Base-by-base conservation (phyloP, 176 grass and related monocot species). In the Chloris gayana region DNA sequence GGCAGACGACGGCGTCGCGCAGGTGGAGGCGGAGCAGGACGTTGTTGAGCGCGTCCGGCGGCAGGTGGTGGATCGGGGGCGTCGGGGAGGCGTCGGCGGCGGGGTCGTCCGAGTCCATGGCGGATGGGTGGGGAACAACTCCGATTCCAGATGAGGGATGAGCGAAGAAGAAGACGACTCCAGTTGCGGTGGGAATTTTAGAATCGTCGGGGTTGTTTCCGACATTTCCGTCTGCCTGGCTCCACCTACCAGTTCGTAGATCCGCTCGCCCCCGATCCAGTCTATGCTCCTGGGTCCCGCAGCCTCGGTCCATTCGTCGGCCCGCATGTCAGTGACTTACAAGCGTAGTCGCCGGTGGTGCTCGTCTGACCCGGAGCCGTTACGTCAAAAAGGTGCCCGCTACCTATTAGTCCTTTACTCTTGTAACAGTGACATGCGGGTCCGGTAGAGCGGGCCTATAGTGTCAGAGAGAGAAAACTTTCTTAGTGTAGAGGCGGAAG, bases 11-110 rank as follows among this genome's bases (percentile, higher is more conserved):
- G 30, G 90, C 97, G 74, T 99, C 90, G 41, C 86, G 91, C 4
- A 99, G 82, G 7, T 83, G 62, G 14, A 99, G 88, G 30, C 97
- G 97, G 42, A 92, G 88, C 10, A 99, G 82, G 10, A 99, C 85
- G 87, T 96, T 96, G 64, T 85, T 88, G 58, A 99, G 88, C 30
- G 93, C 92, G 78, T 99, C 97, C 3, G 88, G 73, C 0, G 93
- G 97, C 17, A 99, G 97, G 77, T 80, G 68, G 67, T 93, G 72
- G 85, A 99, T 99, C 44, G 97, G 90, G 80, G 45, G 18, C 44
- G 97, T 84, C 80, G 45, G 26, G 71, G 42, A 59, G 41, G 60
- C 45, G 30, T 69, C 82, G 38, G 58, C 65, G 44, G 67, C 60
- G 85, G 75, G 19, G 67, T 3, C 32, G 56, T 61, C 88, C 61